A percentile compares a stretch with the other conserved stretches of the same genome.
These are phyloP conservation scores for Claviceps citrina DNA, from an alignment of 2,329 filamentous ascomycete species.

Conservation along the genomic window DNA sequence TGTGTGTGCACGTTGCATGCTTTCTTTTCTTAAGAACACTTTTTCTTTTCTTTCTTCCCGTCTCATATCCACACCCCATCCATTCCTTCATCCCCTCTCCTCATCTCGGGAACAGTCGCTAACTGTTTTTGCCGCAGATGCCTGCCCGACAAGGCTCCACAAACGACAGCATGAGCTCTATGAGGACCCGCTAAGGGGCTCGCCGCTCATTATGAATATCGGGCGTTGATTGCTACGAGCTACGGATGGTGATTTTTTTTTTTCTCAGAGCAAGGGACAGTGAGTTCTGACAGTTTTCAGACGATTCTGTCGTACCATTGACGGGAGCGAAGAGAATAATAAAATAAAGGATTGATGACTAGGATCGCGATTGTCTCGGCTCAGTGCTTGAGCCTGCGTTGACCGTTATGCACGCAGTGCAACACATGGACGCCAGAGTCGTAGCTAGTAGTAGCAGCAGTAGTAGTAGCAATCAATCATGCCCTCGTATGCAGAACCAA, in stretches of 20 bases:
- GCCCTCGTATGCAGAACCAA: too few species aligned
- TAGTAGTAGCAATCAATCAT: too few species aligned
- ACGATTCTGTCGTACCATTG: not conserved
- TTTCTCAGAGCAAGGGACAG: not conserved
- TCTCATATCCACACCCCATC: too few species aligned
- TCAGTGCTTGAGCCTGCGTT: too few species aligned
- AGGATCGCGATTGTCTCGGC: too few species aligned
- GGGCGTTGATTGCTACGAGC: not conserved
- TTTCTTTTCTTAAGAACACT: too few species aligned
- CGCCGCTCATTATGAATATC: not conserved
- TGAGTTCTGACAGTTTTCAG: not conserved
- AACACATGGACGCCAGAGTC: not conserved
- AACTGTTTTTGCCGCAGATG: slow-evolving; percentile 22
- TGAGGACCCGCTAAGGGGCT: slow-evolving; percentile 23
- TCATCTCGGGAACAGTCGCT: not conserved
- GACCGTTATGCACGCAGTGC: too few species aligned
- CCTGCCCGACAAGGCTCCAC: slow-evolving; percentile 35
- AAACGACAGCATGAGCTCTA: slow-evolving; percentile 35
- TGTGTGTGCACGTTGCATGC: too few species aligned
- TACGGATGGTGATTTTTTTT: not conserved
- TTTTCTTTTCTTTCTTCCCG: too few species aligned
- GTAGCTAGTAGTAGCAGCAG: too few species aligned
- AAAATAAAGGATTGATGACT: too few species aligned
- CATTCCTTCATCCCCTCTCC: slow-evolving; percentile 4
- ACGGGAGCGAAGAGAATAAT: too few species aligned